Percentiles rank a stretch among this genome's conserved stretches.
phyloP scores from a whole-genome alignment of 2,329 filamentous ascomycete species.

The Diaporthe citri region DNA sequence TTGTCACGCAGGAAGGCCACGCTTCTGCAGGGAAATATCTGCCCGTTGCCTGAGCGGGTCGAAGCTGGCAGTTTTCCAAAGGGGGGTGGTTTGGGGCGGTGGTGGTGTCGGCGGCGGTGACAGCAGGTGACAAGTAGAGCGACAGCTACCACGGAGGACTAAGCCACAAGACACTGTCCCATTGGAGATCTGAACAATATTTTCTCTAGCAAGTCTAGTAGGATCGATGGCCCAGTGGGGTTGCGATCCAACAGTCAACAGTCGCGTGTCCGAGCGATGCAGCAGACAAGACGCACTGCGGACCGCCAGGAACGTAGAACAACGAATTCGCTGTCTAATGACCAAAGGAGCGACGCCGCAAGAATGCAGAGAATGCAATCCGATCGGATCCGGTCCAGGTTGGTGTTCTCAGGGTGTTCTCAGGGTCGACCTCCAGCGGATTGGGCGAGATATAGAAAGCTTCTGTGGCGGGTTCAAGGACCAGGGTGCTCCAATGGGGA shows the following conservation, averaged over 20 bases:
- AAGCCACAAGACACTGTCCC: not conserved
- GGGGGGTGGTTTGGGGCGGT: not conserved
- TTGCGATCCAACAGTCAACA: not conserved
- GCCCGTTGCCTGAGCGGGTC: not conserved
- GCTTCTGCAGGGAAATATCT: not conserved
- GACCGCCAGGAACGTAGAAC: not conserved
- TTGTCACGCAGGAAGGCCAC: not conserved
- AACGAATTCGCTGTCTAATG: not conserved
- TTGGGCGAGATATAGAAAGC: conserved; percentile 23
- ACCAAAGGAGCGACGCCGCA: not conserved
- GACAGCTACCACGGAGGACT: not conserved
- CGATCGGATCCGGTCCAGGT: conserved; percentile 5
- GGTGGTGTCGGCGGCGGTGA: not conserved
- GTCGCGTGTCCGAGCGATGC: not conserved
- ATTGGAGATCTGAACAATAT: not conserved
- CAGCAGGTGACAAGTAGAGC: not conserved
- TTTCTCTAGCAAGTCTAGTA: not conserved
- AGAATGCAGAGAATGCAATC: not conserved
- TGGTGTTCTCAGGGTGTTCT: conserved; percentile 4
- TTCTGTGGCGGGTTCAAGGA: conserved; percentile 17
- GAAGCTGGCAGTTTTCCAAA: not conserved
- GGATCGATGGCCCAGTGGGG: not conserved
- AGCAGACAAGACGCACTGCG: not conserved
- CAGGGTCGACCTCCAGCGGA: not conserved
- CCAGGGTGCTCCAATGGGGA: conserved; percentile 10